Conservation (phyloP, 305 asterid species). For the Fraxinus latifolia region DNA sequence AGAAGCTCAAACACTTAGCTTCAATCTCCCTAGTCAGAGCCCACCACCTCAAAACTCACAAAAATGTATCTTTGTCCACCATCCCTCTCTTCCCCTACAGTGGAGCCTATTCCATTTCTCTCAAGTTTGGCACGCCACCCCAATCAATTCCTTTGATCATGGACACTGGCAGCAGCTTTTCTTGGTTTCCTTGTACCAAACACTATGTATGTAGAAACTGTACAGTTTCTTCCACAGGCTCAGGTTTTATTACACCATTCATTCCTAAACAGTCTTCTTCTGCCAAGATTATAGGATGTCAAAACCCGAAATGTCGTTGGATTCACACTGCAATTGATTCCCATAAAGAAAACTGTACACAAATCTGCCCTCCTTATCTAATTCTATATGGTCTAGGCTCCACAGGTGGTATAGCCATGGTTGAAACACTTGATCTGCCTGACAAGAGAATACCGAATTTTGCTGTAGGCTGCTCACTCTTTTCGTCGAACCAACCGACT, state of each 20-base stretch:
- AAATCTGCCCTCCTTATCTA: slow-evolving; percentile 71
- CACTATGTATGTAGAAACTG: slow-evolving; percentile 60
- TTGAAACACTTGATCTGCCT: slow-evolving; percentile 54
- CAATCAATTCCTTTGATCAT: slow-evolving; percentile 56
- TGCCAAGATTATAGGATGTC: slow-evolving; percentile 58
- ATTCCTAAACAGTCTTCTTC: slow-evolving; percentile 74
- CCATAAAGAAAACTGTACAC: slow-evolving; percentile 41
- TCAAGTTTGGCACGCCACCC: slow-evolving; percentile 84
- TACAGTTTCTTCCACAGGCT: slow-evolving; percentile 24
- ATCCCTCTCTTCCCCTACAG: slow-evolving; percentile 61
- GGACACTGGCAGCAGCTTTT: slow-evolving; percentile 85
- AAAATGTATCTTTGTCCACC: slow-evolving; percentile 36
- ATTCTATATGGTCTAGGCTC: slow-evolving; percentile 71
- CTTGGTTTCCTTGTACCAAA: slow-evolving; percentile 85
- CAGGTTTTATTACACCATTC: slow-evolving; percentile 42
- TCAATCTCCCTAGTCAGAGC: slow-evolving; percentile 67
- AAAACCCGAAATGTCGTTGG: slow-evolving; percentile 72
- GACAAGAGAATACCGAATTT: slow-evolving; percentile 38
- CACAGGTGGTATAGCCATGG: slow-evolving; percentile 66
- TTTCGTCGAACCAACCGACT: slow-evolving; percentile 65
- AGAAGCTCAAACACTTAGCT: slow-evolving; percentile 55
- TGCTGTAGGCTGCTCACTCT: slow-evolving; percentile 73
- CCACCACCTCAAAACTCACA: slow-evolving; percentile 53
- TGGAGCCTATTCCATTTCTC: slow-evolving; percentile 76
- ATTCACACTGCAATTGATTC: slow-evolving; percentile 49